phyloP scores from a whole-genome alignment of 495 filamentous ascomycete genomes.

The Penicillium ochrochloron region DNA sequence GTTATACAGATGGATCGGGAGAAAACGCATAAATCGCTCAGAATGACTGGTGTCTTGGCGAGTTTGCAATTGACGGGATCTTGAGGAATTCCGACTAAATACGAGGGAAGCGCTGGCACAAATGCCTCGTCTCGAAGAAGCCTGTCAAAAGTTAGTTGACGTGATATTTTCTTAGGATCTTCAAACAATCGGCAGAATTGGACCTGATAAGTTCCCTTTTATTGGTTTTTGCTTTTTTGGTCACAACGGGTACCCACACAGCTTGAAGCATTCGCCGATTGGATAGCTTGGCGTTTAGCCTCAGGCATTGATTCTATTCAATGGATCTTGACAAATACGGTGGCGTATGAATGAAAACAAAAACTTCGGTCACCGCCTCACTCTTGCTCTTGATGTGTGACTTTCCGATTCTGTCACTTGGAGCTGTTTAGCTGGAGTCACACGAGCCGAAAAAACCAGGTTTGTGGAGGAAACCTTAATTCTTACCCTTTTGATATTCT shows the following conservation, averaged over 20 bases:
- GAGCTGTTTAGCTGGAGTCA: not conserved
- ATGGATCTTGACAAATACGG: not conserved
- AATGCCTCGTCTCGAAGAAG: not conserved
- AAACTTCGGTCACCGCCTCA: not conserved
- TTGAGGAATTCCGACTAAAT: not conserved
- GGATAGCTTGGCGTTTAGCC: not conserved
- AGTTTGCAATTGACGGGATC: not conserved
- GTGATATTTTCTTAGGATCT: not conserved
- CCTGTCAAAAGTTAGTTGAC: not conserved
- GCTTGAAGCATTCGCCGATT: not conserved
- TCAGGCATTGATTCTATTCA: not conserved
- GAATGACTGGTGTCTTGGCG: not conserved
- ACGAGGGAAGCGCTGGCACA: not conserved
- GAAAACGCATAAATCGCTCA: constrained; percentile 8
- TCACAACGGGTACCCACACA: not conserved
- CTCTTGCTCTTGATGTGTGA: not conserved
- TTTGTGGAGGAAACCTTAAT: not conserved
- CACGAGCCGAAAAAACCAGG: not conserved
- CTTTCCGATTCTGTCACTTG: not conserved
- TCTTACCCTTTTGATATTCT: not conserved
- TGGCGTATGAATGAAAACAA: not conserved
- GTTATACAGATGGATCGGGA: not conserved
- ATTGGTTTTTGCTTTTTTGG: not conserved
- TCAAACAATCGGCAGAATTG: not conserved
- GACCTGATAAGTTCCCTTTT: not conserved